Conservation (phyloP, 768 basidiomycete genomes). For the Tremella fuciformis region DNA sequence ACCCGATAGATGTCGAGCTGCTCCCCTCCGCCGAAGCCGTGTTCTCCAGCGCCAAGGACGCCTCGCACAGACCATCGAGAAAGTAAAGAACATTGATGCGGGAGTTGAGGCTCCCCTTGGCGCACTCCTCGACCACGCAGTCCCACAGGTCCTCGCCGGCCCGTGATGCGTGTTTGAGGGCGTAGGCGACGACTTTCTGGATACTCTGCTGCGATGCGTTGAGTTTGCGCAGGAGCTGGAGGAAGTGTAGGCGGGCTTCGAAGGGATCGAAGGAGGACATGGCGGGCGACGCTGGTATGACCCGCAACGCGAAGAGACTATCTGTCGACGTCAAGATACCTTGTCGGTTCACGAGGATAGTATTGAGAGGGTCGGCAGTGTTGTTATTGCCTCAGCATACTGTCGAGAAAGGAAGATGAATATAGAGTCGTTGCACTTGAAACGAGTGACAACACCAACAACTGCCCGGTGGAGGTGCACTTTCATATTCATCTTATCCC, state of each 20-base stretch:
- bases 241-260: constrained; percentile 64
- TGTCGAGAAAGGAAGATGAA: too few relatives aligned
- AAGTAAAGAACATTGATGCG: constrained; percentile 91
- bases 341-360: too few relatives aligned
- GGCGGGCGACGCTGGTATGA: too few relatives aligned
- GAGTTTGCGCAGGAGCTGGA: constrained; percentile 61
- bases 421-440: too few relatives aligned
- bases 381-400: too few relatives aligned
- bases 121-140: constrained; percentile 83
- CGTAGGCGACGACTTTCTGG: constrained; percentile 79
- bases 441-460: too few relatives aligned
- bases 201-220: constrained; percentile 84
- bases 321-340: too few relatives aligned
- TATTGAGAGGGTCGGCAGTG: too few relatives aligned
- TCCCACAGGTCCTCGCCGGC: constrained; percentile 95
- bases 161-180: constrained; percentile 74
- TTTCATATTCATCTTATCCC: too few relatives aligned
- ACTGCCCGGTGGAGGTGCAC: too few relatives aligned
- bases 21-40: constrained; percentile 51
- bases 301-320: too few relatives aligned
- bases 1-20: constrained; percentile 42
- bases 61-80: constrained; percentile 67
- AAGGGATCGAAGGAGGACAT: constrained; percentile 51
- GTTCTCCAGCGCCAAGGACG: constrained; percentile 41
- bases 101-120: constrained; percentile 79